Evolutionary conservation across 208 protist species (phyloP), one percentile per base, ranked within the genome.

Genomic region (Trypanosoma brucei): DNA sequence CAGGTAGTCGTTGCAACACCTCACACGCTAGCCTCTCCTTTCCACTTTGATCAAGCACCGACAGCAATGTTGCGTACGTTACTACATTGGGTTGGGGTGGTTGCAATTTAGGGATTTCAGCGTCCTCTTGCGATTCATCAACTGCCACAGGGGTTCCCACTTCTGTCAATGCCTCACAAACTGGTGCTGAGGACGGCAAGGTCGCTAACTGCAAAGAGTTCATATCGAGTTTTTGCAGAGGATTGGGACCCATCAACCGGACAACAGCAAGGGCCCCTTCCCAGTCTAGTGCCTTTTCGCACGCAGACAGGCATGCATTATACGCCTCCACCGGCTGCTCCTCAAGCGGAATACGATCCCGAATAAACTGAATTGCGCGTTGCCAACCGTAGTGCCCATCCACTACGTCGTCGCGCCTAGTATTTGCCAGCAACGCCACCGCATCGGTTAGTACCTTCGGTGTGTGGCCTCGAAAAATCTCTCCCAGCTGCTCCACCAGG

Each of bases 31-130:
- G 42, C 1, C 62, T 57, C 9, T 85, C 68, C 65, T 88, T 88
- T 30, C 84, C 84, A 30, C 76, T 62, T 70, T 92, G 83, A 75
- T 95, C 86, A 49, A 95, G 76, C 40, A 83, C 80, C n/a, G 86
- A 83, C 42, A 95, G 82, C 13, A 95, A 70, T 9, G 84, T 91
- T 36, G 89, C 89, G 68, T 93, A 95, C 56, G 73, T 89, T 13
- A 95, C 84, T 3, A 91, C 84, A 69, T 89, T 71, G 30, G 89
- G 89, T 36, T 62, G 11, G 9, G 84, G 84, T 14, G 72, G 75
- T 34, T 63, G 57, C 31, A 34, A 22, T 50, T 22, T 35, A 9
- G 53, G 3, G 7, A 62, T 37, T n/a, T 36, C 42, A 48, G 6
- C 50, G 60, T 74, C 37, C 59, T 49, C 35, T 34, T 49, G n/a